These are phyloP conservation scores for Hordeum vulgare DNA, from an alignment of 176 grass and related monocot species.

Conservation along the genomic window MorexV3_pseudomolecules_assembly NC_058519.1:650365081-650365580, in stretches of 20 bases:
- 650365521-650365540: neutral
- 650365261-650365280: neutral
- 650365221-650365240: slow-evolving; percentile 21
- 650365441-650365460: neutral
- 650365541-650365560: neutral
- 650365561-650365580: neutral
- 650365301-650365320: slow-evolving; percentile 6
- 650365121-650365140: neutral
- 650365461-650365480: neutral
- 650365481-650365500: slow-evolving; percentile 8
- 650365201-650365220: slow-evolving; percentile 14
- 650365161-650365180: slow-evolving; percentile 1
- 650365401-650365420: neutral
- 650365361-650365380: neutral
- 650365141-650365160: neutral
- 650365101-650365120: slow-evolving; percentile 32
- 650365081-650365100: neutral
- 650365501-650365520: neutral
- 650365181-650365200: slow-evolving; percentile 57
- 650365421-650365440: neutral
- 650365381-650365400: neutral
- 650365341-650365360: neutral
- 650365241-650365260: slow-evolving; percentile 28
- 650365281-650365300: slow-evolving; percentile 1
- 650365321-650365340: slow-evolving; percentile 5